Base-by-base conservation (phyloP, 2,329 filamentous ascomycete genomes). In the Lasiodiplodia sp. region DNA sequence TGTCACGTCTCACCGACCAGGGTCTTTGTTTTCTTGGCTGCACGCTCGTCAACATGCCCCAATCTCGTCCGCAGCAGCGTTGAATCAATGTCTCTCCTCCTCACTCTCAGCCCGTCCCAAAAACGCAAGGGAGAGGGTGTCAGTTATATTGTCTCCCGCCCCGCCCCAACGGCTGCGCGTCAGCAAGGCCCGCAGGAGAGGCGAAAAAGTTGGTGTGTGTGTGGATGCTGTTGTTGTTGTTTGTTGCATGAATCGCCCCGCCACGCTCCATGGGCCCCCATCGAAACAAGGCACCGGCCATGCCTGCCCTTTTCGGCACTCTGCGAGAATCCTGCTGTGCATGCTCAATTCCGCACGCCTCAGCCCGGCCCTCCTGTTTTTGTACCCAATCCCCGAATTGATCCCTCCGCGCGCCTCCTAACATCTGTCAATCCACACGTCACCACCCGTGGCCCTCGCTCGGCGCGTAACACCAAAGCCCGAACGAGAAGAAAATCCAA, bases 231-330 rank as follows among this genome's bases (percentile, higher is more conserved):
- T 23, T 18, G 16, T 38, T 28, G 23, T 31, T 31, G 18, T 51
- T 7, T 34, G 10, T 31, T 28, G 7, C n/a, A 23, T 47, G 44
- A 62, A 38, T 47, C 57, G 25, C 23, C 25, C 56, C 14, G 57
- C 12, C 16, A 10, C n/a, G 40, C 38, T n/a, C 28, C 23, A 31
- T 18, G 38, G 38, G 18, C 16, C 16, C 31, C 21, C n/a, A 40
- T 31, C 23, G 44, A 64, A 64, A 64, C 60, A 64, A 28, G 60
- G 60, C 34, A 64, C 18, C 40, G 60, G 58, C 8, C 60, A n/a
- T 23, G 55, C 60, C 60, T 64, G 51, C 60, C 60, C 31, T 2
- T 52, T 64, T 52, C 11, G 31, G 60, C 12, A 3, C 10, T 4
- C 44, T 25, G 18, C 18, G 16, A 49, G 28, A 52, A 64, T 52